Evolutionary conservation across 257 asterid species (phyloP), one percentile per base, ranked within the genome.

Genomic region (Ligustrum vulgare): DNA sequence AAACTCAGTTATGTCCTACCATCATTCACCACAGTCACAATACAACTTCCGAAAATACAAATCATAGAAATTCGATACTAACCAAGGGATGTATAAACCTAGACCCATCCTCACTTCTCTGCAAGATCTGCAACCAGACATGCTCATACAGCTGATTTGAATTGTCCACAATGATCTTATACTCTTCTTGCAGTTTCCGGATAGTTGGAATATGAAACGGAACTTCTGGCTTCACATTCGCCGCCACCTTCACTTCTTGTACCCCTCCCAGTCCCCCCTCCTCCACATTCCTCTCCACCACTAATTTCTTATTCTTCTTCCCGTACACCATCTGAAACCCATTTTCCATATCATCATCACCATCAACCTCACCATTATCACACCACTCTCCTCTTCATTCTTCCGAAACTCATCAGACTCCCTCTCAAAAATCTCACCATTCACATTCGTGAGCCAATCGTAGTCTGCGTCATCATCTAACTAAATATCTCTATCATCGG

Each of bases 91-190:
- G 96, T 33, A 88, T 12, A 75, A 86, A 83, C 76, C 84, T 80
- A 28, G 87, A 82, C 75, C 91, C 97, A 80, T 93, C 97, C 76
- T 91, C 94, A 73, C 86, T 87, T 83, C 67, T 91, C 84, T 89
- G 89, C 87, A 93, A 74, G 82, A 64, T 91, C 84, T 89, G 89
- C 87, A 93, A 74, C 98, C 97, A 95, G 45, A 91, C 98, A 70
- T 95, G 98, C 63, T 93, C 96, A 70, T 89, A 88, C 1, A 94
- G 97, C 88, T 89, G 93, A 69, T 93, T 93, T 10, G 79, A 10
- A 80, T 95, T 95, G 81, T 91, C 90, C 75, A 95, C 97, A 20
- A 91, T 83, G 35, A 95, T 90, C 87, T 87, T 95, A 66, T 79
- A 93, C 88, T 81, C 92, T 2, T 95, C 99, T 35, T 93, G 99